Evolutionary conservation across 345 rosid genomes (phyloP), one percentile per base, ranked within the genome.

Genomic region (Passiflora organensis): DNA sequence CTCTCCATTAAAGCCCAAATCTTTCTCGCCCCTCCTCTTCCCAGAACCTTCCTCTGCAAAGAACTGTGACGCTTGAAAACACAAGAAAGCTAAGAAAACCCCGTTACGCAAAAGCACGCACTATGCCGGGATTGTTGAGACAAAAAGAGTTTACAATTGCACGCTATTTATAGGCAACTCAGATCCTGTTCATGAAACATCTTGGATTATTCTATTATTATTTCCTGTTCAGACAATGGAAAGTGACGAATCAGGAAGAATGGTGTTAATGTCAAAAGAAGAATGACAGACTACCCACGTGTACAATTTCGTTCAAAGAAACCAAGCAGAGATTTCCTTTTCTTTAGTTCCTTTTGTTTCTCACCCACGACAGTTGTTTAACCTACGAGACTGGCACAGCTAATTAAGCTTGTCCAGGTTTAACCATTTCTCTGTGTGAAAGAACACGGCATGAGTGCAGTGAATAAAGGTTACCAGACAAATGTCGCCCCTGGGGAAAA

Each of bases 31-130:
- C 25, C 37, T 48, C 47, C 42, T 24, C 51, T 64, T 22, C 67
- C 58, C 32, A 66, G 56, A 58, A 75, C 13, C 21, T 32, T 41
- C 32, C 66, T 75, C 78, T 70, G 67, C 63, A 69, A 53, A 28
- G 50, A 18, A 37, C 51, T 28, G 15, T 42, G 55, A 44, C n/a
- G n/a, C n/a, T n/a, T 42, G 10, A 10, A 25, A n/a, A 18, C 21
- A 24, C 21, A 16, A 32, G 46, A 49, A 17, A 37, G 49, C 17
- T 51, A 14, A 18, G 10, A 17, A 22, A 45, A 23, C 17, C 62
- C 67, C 67, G 55, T 22, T 10, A 37, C 15, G 32, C 38, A 16
- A 13, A 23, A 55, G 21, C 41, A 15, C 17, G 15, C 10, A 22
- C 24, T 44, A 18, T 28, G 32, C 15, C 39, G 51, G 57, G 39